phyloP scores from a whole-genome alignment of 768 basidiomycete genomes.

The Naganishia antarctica region DNA sequence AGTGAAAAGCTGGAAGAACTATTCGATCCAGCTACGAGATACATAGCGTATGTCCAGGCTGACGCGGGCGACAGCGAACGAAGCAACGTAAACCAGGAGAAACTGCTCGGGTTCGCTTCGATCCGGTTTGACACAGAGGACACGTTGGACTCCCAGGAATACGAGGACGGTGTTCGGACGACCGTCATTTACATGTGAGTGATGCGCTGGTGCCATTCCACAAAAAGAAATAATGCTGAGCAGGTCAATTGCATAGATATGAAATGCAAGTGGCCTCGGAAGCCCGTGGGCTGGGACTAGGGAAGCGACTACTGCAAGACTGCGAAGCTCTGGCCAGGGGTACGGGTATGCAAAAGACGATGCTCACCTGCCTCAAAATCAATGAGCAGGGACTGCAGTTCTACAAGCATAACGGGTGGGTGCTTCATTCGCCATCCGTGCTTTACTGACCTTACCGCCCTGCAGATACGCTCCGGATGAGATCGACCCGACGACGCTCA shows the following conservation, averaged over 20 bases:
- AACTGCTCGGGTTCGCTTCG: constrained; percentile 6
- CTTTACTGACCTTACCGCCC: background rate
- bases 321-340: constrained; percentile 9
- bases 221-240: background rate
- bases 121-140: constrained; percentile 17
- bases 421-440: no score
- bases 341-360: constrained; percentile 12
- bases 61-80: background rate
- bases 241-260: background rate
- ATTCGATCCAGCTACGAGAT: constrained; percentile 6
- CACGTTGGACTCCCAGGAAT: constrained; percentile 11
- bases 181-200: constrained; percentile 11
- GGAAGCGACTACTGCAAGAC: background rate
- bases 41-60: background rate
- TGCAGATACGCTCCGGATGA: constrained; percentile 1
- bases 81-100: background rate
- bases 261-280: constrained; percentile 8
- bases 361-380: constrained; percentile 11
- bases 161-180: constrained; percentile 7
- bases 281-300: background rate
- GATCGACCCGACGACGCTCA: constrained; percentile 5
- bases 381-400: constrained; percentile 5
- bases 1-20: constrained; percentile 8
- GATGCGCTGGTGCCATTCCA: background rate
- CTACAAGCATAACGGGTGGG: constrained; percentile 10